Evolutionary conservation across 495 filamentous ascomycete species (phyloP).

Genomic region (Daldinia bambusicola): DNA sequence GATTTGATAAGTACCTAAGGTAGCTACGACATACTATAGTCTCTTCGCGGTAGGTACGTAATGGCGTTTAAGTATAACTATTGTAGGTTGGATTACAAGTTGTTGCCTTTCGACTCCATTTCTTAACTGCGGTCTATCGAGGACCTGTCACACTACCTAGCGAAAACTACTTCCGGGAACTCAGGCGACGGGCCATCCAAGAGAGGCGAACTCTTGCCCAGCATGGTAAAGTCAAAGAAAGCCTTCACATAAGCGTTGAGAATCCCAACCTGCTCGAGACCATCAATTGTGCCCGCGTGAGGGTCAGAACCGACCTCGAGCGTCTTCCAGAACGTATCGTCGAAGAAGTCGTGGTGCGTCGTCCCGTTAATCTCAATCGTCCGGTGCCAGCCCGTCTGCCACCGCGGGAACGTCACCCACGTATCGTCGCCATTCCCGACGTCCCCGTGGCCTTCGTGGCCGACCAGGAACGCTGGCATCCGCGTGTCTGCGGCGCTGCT

Average conservation of each 20-base stretch:
- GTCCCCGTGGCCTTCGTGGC: conserved; percentile 25
- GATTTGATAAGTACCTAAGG: too few relatives aligned
- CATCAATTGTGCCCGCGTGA: conserved; percentile 42
- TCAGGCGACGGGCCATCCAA: conserved; percentile 29
- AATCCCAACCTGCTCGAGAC: conserved; percentile 29
- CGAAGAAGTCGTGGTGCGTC: conserved; percentile 49
- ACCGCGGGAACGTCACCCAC: conserved; percentile 28
- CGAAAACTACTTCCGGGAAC: conserved; percentile 43
- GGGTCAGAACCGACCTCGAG: conserved; percentile 26
- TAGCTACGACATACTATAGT: too few relatives aligned
- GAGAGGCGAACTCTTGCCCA: conserved; percentile 19
- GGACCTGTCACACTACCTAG: conserved; percentile 5
- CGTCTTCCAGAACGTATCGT: conserved; percentile 47
- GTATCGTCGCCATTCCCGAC: conserved; percentile 3
- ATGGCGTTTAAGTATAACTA: too few relatives aligned
- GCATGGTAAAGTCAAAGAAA: conserved; percentile 49
- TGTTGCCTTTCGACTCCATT: background rate
- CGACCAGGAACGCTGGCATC: conserved; percentile 31
- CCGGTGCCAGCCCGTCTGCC: conserved; percentile 39
- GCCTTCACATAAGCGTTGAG: conserved; percentile 44
- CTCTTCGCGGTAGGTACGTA: too few relatives aligned
- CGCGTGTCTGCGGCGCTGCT: conserved; percentile 25
- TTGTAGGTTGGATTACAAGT: too few relatives aligned
- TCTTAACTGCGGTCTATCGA: background rate
- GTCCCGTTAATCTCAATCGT: conserved; percentile 39